A percentile compares a stretch with the other conserved stretches of the same genome.
Conservation (phyloP, 352 stramenopile genomes). For the Phytophthora constricta region DNA sequence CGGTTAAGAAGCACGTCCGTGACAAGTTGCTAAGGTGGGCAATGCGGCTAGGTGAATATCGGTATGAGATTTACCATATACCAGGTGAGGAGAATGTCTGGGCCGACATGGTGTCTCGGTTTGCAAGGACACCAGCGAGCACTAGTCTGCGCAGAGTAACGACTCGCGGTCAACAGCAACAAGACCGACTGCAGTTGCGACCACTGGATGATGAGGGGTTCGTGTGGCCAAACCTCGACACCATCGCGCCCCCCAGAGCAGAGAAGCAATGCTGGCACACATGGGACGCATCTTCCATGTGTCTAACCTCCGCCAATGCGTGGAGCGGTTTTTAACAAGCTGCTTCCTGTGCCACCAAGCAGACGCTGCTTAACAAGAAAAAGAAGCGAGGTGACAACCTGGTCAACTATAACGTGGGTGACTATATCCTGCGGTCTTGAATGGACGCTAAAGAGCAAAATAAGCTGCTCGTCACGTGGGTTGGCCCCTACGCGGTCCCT, state of each 20-base stretch:
- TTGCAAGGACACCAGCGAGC: conserved; percentile 3
- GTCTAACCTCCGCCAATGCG: conserved; percentile 4
- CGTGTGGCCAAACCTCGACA: conserved; percentile 6
- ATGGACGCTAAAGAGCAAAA: conserved; percentile 20
- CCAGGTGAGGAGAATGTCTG: conserved; percentile 3
- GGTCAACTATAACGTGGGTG: conserved; percentile 25
- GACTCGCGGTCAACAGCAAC: background rate
- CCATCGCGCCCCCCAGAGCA: conserved; percentile 4
- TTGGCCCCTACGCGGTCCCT: conserved; percentile 23
- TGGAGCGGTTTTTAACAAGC: conserved; percentile 15
- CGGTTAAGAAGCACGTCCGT: background rate
- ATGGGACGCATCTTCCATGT: conserved; percentile 9
- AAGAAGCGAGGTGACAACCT: conserved; percentile 9
- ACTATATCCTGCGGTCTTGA: conserved; percentile 24
- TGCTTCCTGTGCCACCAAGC: conserved; percentile 23
- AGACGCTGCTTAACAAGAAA: conserved; percentile 26
- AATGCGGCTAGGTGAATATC: background rate
- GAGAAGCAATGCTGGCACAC: conserved; percentile 7
- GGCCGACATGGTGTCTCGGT: conserved; percentile 21
- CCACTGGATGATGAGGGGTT: conserved; percentile 9
- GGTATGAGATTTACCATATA: conserved; percentile 3
- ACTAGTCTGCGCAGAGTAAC: background rate
- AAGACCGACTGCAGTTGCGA: background rate
- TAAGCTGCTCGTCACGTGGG: conserved; percentile 27
- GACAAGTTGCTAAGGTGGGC: conserved; percentile 4